Conservation (phyloP, 495 filamentous ascomycete species). For the Penicillium verhagenii region DNA sequence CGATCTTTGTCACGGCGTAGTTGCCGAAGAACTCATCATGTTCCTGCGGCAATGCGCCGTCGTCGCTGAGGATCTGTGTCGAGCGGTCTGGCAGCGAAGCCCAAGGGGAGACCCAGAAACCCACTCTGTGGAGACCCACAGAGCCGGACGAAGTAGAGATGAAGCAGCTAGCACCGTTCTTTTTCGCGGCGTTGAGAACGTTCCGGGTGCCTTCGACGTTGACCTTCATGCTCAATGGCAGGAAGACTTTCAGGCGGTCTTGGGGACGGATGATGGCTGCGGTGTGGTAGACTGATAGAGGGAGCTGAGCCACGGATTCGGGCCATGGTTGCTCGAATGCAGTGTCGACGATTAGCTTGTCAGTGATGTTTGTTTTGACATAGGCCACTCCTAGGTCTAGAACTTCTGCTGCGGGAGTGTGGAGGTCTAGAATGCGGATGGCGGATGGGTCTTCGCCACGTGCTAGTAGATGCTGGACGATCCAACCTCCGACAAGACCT, state of each 20-base stretch:
- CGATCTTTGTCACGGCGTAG: conserved; percentile 54
- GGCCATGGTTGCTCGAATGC: conserved; percentile 55
- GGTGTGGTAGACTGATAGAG: conserved; percentile 59
- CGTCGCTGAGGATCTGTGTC: conserved; percentile 49
- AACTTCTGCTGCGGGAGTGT: conserved; percentile 38
- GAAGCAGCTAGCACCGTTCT: conserved; percentile 49
- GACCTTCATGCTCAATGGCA: conserved; percentile 47
- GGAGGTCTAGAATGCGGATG: conserved; percentile 56
- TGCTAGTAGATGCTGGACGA: conserved; percentile 53
- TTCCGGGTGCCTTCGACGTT: conserved; percentile 55
- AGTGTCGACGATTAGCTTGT: conserved; percentile 38
- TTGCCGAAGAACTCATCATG: conserved; percentile 55
- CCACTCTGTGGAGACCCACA: conserved; percentile 37
- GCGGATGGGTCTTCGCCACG: conserved; percentile 52
- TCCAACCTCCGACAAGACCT: conserved; percentile 58
- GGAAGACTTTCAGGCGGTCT: conserved; percentile 47
- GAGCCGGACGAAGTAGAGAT: conserved; percentile 58
- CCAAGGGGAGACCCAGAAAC: conserved; percentile 53
- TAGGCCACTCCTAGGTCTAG: conserved; percentile 42
- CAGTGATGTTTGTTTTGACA: conserved; percentile 54
- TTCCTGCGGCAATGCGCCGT: conserved; percentile 39
- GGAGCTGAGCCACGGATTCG: conserved; percentile 36
- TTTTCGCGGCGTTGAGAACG: conserved; percentile 47
- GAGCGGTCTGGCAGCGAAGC: conserved; percentile 33
- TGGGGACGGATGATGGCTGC: conserved; percentile 51